phyloP scores from a whole-genome alignment of 345 rosid species.

The Gossypioides kirkii region DNA sequence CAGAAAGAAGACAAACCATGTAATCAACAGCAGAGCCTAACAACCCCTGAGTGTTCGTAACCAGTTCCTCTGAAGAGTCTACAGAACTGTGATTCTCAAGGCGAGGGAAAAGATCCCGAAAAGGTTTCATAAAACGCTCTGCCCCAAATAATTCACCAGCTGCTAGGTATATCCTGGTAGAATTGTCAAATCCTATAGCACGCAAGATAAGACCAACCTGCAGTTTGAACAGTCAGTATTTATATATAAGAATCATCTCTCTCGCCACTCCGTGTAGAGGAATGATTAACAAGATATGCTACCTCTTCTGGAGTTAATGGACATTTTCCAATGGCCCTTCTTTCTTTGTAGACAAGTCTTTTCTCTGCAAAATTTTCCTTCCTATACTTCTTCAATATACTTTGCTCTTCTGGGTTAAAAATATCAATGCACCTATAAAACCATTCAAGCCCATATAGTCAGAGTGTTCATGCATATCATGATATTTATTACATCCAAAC shows the following conservation, averaged over 20 bases:
- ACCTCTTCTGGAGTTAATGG: slow-evolving; percentile 97
- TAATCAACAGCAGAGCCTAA: slow-evolving; percentile 99
- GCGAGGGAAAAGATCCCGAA: slow-evolving; percentile 67
- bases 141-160: slow-evolving; percentile 98
- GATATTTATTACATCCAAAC: background rate
- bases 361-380: slow-evolving; percentile 79
- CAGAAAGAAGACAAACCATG: slow-evolving; percentile 97
- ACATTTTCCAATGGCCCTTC: slow-evolving; percentile 88
- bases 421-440: slow-evolving; percentile 83
- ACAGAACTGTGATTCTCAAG: slow-evolving; percentile 94
- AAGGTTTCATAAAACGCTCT: slow-evolving; percentile 83
- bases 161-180: slow-evolving; percentile 87
- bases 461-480: background rate
- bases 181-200: slow-evolving; percentile 87
- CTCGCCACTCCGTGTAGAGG: background rate
- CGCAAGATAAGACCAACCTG: slow-evolving; percentile 91
- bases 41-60: slow-evolving; percentile 57
- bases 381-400: slow-evolving; percentile 70
- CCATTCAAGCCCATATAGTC: slow-evolving; percentile 9
- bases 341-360: slow-evolving; percentile 56
- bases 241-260: background rate
- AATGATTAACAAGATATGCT: slow-evolving; percentile 11
- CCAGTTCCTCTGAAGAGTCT: slow-evolving; percentile 66
- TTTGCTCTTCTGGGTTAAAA: slow-evolving; percentile 70
- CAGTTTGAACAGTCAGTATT: slow-evolving; percentile 21